Percentiles rank a stretch among this genome's conserved stretches.
Conservation (phyloP, 2,329 filamentous ascomycete genomes). For the Xenoacremonium recifei region DNA sequence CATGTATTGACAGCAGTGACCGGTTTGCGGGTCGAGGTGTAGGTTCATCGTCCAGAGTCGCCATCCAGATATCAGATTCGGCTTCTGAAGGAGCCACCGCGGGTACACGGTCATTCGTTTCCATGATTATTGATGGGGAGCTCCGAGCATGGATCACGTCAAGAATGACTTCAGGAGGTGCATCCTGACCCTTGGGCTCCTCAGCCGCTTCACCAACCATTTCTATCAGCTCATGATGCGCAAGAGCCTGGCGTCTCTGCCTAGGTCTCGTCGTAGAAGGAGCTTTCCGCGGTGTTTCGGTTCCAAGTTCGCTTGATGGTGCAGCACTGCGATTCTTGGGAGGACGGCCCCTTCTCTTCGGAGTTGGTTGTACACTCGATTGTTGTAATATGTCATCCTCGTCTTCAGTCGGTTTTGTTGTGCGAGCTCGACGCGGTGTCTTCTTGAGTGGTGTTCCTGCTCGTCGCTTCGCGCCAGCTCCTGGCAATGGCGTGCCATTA, state of each 20-base stretch:
- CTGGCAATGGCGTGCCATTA: slow-evolving; percentile 52
- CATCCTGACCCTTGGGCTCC: slow-evolving; percentile 8
- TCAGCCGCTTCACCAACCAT: slow-evolving; percentile 20
- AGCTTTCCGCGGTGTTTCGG: slow-evolving; percentile 12
- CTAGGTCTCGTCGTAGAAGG: slow-evolving; percentile 13
- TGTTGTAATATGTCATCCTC: too few relatives aligned
- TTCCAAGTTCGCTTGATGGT: slow-evolving; percentile 24
- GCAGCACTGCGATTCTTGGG: slow-evolving; percentile 26
- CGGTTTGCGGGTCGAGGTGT: slow-evolving; percentile 31
- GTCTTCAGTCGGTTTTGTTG: slow-evolving; percentile 25
- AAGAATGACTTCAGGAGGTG: slow-evolving; percentile 21
- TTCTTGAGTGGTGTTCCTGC: slow-evolving; percentile 44
- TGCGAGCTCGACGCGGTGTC: slow-evolving; percentile 34
- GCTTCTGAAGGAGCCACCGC: slow-evolving; percentile 25
- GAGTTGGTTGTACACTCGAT: slow-evolving; percentile 27
- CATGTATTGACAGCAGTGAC: slow-evolving; percentile 8
- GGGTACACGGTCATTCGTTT: slow-evolving; percentile 16
- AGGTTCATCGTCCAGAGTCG: slow-evolving; percentile 37
- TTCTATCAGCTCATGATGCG: slow-evolving; percentile 26
- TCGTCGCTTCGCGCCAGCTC: slow-evolving; percentile 41
- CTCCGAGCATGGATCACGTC: slow-evolving; percentile 28
- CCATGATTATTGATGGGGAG: slow-evolving; percentile 3
- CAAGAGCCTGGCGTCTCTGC: slow-evolving; percentile 21
- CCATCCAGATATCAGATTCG: slow-evolving; percentile 48
- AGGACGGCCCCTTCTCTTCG: slow-evolving; percentile 29